Percentiles rank a stretch among this genome's conserved stretches.
Conservation (phyloP, 345 rosid genomes). For the Salix viminalis region DNA sequence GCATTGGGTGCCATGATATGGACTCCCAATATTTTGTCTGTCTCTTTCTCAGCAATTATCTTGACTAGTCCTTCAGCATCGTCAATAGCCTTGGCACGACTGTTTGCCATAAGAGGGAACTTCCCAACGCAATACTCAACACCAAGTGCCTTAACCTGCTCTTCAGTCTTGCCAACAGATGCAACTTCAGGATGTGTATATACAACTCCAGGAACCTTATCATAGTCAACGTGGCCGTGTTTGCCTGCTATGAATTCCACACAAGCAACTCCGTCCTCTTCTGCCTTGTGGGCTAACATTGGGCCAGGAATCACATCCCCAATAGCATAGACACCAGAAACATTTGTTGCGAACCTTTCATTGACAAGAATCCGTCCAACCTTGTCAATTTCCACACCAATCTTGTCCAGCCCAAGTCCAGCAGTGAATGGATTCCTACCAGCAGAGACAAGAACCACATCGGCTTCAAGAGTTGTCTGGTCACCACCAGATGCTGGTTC, state of each 20-base stretch:
- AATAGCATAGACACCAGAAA: conserved; percentile 79
- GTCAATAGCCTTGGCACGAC: conserved; percentile 98
- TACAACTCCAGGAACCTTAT: conserved; percentile 95
- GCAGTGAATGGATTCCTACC: conserved; percentile 88
- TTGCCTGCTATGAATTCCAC: conserved; percentile 96
- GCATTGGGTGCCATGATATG: conserved; percentile 96
- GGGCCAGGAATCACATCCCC: conserved; percentile 99
- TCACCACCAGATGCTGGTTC: conserved; percentile 91
- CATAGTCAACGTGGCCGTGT: conserved; percentile 95
- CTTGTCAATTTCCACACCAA: conserved; percentile 92
- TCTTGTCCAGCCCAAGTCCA: conserved; percentile 84
- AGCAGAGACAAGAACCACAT: conserved; percentile 93
- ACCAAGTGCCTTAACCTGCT: conserved; percentile 84
- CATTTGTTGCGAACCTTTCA: conserved; percentile 74
- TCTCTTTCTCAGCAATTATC: conserved; percentile 93
- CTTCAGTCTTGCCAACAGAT: conserved; percentile 95
- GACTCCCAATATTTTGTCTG: conserved; percentile 90
- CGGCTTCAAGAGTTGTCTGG: conserved; percentile 82
- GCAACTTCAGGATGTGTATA: conserved; percentile 99
- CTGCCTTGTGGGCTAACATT: conserved; percentile 98
- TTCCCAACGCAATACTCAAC: conserved; percentile 78
- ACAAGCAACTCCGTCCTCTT: conserved; percentile 98
- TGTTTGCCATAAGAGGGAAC: conserved; percentile 96
- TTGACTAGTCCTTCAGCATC: conserved; percentile 85
- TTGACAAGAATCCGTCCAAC: conserved; percentile 73